Base-by-base conservation (phyloP, 192 early-diverging fungal species). In the Phycomyces nitens region DNA sequence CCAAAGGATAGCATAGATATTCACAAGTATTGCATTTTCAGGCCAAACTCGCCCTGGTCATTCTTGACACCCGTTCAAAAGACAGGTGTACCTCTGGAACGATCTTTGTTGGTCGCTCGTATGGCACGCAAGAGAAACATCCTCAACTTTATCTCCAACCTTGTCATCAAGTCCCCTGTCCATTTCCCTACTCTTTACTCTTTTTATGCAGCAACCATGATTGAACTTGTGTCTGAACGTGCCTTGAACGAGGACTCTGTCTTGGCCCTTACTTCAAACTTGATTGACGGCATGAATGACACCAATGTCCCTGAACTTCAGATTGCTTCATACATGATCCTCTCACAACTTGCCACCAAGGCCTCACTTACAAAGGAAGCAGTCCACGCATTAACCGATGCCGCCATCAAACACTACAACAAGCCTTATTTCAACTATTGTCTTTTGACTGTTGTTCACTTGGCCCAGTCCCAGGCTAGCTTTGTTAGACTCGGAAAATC, bases 81-180 rank as follows among this genome's bases (percentile, higher is more conserved):
- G 24, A 71, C 66, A 15, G 73, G 74, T 22, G 63, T 85, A 21
- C 84, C 88, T 21, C 62, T 96, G 51, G 86, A 87, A 23, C 85
- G 94, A 39, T 68, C 67, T 9, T 74, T 81, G n/a, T 68, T 98
- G 34, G 79, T 95, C 41, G 79, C 89, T 42, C 79, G 82, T 51
- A 86, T 86, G 69, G 58, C 74, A 29, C 84, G 84, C 56, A 91
- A 93, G 68, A 69, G 82, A 12, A 79, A 85, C 7, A 51, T 96
- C 6, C 73, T 95, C 18, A 81, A 89, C 59, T 95, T 92, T 66
- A 77, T 98, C 21, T 94, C 86, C 71, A 73, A 86, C 34, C 83
- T 83, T 42, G 86, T 79, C 3, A 62, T 73, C 18, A 24, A 52
- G 15, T 55, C 64, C 1, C 63, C 58, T 10, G 65, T 69, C 6